These are phyloP conservation scores for Suillus cothurnatus DNA, from an alignment of 768 basidiomycete genomes.

Conservation along the genomic window DNA sequence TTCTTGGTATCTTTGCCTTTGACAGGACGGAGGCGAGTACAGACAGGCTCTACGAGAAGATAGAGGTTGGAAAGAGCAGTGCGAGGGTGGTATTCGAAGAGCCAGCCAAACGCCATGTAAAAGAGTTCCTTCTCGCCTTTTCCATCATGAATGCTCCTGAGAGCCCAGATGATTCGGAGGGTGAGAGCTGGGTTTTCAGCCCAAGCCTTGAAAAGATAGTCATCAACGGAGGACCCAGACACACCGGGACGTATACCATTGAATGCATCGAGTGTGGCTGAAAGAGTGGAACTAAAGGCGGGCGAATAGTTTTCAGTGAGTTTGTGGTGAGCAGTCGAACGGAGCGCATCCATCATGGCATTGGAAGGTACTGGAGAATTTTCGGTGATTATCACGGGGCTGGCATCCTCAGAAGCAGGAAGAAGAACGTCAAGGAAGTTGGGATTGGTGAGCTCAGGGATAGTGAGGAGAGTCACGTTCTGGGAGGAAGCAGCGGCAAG, in stretches of 20 bases:
- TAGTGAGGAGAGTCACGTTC: constrained; percentile 51
- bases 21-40: constrained; percentile 29
- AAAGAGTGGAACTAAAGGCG: constrained; percentile 53
- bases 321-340: constrained; percentile 42
- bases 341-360: constrained; percentile 59
- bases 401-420: constrained; percentile 30
- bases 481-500: constrained; percentile 38
- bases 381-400: constrained; percentile 3
- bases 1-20: constrained; percentile 26
- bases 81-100: constrained; percentile 67
- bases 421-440: constrained; percentile 60
- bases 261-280: constrained; percentile 60
- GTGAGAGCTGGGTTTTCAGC: constrained; percentile 57
- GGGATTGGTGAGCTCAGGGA: constrained; percentile 59
- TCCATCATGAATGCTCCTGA: constrained; percentile 71
- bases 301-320: constrained; percentile 53
- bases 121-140: constrained; percentile 62
- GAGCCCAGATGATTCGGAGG: constrained; percentile 66
- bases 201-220: constrained; percentile 54
- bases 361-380: constrained; percentile 30
- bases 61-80: constrained; percentile 67
- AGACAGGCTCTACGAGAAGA: constrained; percentile 54
- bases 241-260: constrained; percentile 37
- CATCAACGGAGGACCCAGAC: constrained; percentile 27
- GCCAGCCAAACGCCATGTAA: constrained; percentile 69